phyloP scores from a whole-genome alignment of 176 grass and related monocot species.

The Aegilops sharonensis region DNA sequence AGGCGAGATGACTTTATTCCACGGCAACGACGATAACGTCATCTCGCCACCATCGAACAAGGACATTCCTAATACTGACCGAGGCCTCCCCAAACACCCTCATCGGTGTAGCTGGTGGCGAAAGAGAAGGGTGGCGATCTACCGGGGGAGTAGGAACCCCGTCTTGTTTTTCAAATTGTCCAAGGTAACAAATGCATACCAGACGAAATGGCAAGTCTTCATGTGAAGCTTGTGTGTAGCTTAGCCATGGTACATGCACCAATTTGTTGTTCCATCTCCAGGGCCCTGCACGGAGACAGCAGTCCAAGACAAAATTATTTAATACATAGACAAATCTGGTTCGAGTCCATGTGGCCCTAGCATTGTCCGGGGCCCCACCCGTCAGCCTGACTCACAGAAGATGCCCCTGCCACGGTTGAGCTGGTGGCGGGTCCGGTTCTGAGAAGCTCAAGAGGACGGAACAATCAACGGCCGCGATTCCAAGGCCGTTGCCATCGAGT shows the following conservation, averaged over 20 bases:
- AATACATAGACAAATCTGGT: slow-evolving; percentile 44
- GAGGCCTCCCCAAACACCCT: too few relatives aligned
- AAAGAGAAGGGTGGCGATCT: too few relatives aligned
- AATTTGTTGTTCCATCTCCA: neutral
- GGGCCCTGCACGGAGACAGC: slow-evolving; percentile 28
- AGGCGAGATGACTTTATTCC: too few relatives aligned
- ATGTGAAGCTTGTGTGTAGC: neutral
- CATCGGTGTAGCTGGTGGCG: too few relatives aligned
- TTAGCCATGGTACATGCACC: neutral
- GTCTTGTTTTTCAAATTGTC: too few relatives aligned
- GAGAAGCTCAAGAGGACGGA: slow-evolving; percentile 36
- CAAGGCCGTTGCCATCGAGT: slow-evolving; percentile 36
- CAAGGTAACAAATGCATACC: too few relatives aligned
- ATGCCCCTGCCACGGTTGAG: slow-evolving; percentile 26
- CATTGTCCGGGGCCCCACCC: neutral
- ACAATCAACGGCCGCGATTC: slow-evolving; percentile 76
- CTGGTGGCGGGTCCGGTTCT: slow-evolving; percentile 21
- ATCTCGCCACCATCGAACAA: too few relatives aligned
- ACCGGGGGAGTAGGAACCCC: too few relatives aligned
- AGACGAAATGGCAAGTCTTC: too few relatives aligned
- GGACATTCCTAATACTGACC: too few relatives aligned
- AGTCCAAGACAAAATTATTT: slow-evolving; percentile 52
- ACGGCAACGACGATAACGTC: too few relatives aligned
- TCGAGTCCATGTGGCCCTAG: neutral
- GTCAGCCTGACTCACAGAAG: slow-evolving; percentile 22